A percentile compares a stretch with the other conserved stretches of the same genome.
phyloP scores from a whole-genome alignment of 192 early-diverging fungal species.

The Backusella mclennaniae region DNA sequence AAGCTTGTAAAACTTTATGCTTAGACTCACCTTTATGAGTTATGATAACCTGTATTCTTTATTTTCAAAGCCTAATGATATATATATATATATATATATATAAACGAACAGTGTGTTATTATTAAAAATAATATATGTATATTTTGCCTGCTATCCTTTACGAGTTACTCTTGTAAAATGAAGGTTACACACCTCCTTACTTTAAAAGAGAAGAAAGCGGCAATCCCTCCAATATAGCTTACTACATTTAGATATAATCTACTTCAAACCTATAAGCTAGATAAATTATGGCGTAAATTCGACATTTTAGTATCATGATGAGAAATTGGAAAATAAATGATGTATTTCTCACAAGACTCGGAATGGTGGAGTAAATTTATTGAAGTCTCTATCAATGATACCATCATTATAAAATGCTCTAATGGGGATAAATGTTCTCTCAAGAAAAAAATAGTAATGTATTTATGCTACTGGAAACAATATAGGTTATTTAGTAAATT shows the following conservation, averaged over 20 bases:
- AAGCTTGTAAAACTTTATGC: background rate
- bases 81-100: background rate
- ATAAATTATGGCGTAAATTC: background rate
- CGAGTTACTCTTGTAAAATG: background rate
- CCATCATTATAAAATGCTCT: background rate
- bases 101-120: background rate
- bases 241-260: background rate
- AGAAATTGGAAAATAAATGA: background rate
- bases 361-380: background rate
- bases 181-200: background rate
- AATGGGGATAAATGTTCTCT: too few species aligned
- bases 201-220: background rate
- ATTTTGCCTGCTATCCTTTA: background rate
- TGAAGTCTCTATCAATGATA: background rate
- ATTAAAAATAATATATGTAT: background rate
- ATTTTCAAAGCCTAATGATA: background rate
- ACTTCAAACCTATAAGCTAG: background rate
- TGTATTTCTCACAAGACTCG: background rate
- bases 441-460: too few species aligned
- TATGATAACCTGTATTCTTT: background rate
- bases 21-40: background rate
- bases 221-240: background rate
- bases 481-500: too few species aligned
- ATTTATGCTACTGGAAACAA: too few species aligned
- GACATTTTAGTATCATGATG: background rate